These are phyloP conservation scores for Agrocybe chaxingu DNA, from an alignment of 768 basidiomycete species.

Conservation along the genomic window DNA sequence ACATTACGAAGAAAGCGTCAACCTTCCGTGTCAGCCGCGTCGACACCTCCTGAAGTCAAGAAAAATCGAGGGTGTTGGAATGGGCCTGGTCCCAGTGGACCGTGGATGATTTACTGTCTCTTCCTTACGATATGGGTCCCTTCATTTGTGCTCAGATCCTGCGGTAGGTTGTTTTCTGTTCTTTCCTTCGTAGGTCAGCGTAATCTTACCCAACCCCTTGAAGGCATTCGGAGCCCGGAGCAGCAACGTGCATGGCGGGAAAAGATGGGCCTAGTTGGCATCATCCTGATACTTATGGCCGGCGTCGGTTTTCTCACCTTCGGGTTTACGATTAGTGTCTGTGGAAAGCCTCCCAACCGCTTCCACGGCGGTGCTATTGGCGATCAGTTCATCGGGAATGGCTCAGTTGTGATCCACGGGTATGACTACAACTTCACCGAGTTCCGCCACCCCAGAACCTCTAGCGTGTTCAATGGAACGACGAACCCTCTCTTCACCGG, in stretches of 20 bases:
- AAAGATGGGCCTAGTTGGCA: slow-evolving; percentile 88
- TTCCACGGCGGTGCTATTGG: slow-evolving; percentile 79
- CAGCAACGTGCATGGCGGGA: slow-evolving; percentile 97
- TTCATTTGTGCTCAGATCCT: slow-evolving; percentile 65
- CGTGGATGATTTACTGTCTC: slow-evolving; percentile 95
- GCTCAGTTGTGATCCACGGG: slow-evolving; percentile 91
- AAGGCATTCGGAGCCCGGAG: slow-evolving; percentile 87
- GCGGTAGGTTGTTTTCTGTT: slow-evolving; percentile 58
- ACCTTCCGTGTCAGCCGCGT: slow-evolving; percentile 34
- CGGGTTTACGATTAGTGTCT: slow-evolving; percentile 94
- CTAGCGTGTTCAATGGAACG: slow-evolving; percentile 66
- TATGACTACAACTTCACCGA: slow-evolving; percentile 87
- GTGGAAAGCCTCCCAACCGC: slow-evolving; percentile 81
- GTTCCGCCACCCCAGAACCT: slow-evolving; percentile 80
- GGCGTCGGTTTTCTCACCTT: slow-evolving; percentile 97
- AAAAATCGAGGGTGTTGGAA: slow-evolving; percentile 57
- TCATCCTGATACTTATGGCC: slow-evolving; percentile 85
- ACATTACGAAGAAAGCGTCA: slow-evolving; percentile 73
- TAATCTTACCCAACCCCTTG: slow-evolving; percentile 2
- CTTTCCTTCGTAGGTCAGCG: not conserved
- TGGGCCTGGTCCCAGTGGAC: slow-evolving; percentile 86
- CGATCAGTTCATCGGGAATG: slow-evolving; percentile 64
- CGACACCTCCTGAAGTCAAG: slow-evolving; percentile 33
- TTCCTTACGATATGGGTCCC: slow-evolving; percentile 85
- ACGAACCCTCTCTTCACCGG: slow-evolving; percentile 83